Base-by-base conservation (phyloP, 768 basidiomycete genomes). In the Tricholoma sp. region DNA sequence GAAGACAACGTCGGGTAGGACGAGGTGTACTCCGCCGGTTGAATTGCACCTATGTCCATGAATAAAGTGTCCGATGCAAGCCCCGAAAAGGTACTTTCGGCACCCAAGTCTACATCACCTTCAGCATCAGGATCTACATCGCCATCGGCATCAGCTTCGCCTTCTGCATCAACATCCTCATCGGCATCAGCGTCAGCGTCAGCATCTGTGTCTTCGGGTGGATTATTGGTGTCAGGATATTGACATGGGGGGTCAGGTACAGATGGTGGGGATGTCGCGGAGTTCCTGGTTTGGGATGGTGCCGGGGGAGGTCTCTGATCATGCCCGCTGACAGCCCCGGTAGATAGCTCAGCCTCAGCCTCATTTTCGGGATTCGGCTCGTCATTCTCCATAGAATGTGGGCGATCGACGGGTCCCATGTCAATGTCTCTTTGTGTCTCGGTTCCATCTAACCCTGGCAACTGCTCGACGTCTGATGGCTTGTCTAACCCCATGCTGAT, bases 91-190 rank as follows among this genome's bases (percentile, higher is more conserved):
- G 24, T 16, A 24, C 45, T 53, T 24, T 54, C 50, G 18, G 56
- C 41, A 29, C 52, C 58, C 37, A 59, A 35, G 34, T 56, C 31
- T 5, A 49, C 45, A 16, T 51, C 59, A 32, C 21, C 49, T 37
- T 59, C 59, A 27, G 57, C 62, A 32, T 65, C 66, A 5, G 57
- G 54, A 53, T 66, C 65, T n/a, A 56, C 35, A 35, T 65, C 63
- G 18, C 58, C 65, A 43, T 64, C 61, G n/a, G 71, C 60, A 21
- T 64, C 66, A 16, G 63, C 65, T 39, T 70, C 72, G 29, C 69
- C 72, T 12, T 72, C 74, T 0, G 61, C 66, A 32, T 72, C 73
- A 1, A 58, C 63, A 37, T 67, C 66, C 18, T 56, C 64, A n/a
- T 66, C 68, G 29, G 41, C 62, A 16, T 66, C 68, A 19, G 49